A percentile compares a stretch with the other conserved stretches of the same genome.
Evolutionary conservation across 805 yeast genomes (phyloP).

Genomic region (Candida stauntonica): DNA sequence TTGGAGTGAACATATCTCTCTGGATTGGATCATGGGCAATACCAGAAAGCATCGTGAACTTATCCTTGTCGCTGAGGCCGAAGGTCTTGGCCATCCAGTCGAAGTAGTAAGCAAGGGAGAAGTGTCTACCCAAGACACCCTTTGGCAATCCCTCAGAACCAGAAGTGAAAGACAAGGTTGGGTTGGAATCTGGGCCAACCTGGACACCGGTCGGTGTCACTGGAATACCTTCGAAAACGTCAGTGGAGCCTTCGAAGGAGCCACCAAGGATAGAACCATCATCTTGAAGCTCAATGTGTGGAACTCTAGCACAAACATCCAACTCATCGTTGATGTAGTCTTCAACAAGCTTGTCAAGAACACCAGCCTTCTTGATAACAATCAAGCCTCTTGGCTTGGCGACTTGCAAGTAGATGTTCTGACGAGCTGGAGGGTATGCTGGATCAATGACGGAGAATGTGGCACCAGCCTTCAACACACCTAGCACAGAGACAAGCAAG

Average conservation of each 20-base stretch:
- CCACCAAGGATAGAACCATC: slow-evolving; percentile 74
- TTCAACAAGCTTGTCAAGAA: slow-evolving; percentile 69
- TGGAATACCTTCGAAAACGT: slow-evolving; percentile 46
- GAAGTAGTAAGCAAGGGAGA: slow-evolving; percentile 93
- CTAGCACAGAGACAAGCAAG: slow-evolving; percentile 94
- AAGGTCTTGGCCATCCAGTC: slow-evolving; percentile 97
- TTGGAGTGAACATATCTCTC: slow-evolving; percentile 98
- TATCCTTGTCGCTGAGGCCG: slow-evolving; percentile 71
- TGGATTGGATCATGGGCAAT: slow-evolving; percentile 99
- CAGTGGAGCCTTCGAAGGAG: slow-evolving; percentile 32
- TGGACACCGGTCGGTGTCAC: slow-evolving; percentile 74
- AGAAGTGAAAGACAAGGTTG: slow-evolving; percentile 93
- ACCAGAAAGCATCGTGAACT: slow-evolving; percentile 96
- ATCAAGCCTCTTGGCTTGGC: slow-evolving; percentile 91
- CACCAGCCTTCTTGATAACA: slow-evolving; percentile 88
- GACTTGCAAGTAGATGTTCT: slow-evolving; percentile 85
- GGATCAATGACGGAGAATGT: slow-evolving; percentile 98
- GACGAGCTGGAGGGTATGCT: slow-evolving; percentile 98
- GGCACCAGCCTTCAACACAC: slow-evolving; percentile 97
- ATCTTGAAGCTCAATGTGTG: slow-evolving; percentile 70
- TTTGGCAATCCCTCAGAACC: slow-evolving; percentile 99
- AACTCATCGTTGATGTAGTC: slow-evolving; percentile 73
- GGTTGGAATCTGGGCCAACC: slow-evolving; percentile 97
- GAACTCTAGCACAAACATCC: slow-evolving; percentile 66
- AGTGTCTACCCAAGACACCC: slow-evolving; percentile 98